Evolutionary conservation across 345 rosid genomes (phyloP).

Genomic region (Clausena lansium): DNA sequence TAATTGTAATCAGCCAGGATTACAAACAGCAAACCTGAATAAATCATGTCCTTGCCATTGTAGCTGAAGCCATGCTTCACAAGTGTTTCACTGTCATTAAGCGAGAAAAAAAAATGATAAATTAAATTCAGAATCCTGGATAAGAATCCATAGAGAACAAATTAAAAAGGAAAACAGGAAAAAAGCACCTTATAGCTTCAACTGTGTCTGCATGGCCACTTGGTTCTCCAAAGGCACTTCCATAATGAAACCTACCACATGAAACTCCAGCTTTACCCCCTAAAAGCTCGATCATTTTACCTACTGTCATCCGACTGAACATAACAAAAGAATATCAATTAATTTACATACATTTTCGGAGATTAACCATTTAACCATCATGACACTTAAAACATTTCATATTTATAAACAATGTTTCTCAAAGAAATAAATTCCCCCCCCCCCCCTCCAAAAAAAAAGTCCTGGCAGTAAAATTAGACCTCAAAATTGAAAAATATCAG

Average conservation of each 20-base stretch:
- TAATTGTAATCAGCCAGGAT: neutral
- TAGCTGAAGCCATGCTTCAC: slow-evolving; percentile 77
- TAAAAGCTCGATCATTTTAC: slow-evolving; percentile 98
- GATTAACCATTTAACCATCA: neutral
- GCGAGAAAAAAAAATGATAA: slow-evolving; percentile 8
- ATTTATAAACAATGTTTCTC: neutral
- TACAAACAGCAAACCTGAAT: slow-evolving; percentile 61
- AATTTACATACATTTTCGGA: neutral
- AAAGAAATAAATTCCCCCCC: neutral
- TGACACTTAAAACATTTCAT: neutral
- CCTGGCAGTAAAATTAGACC: neutral
- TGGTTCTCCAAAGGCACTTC: slow-evolving; percentile 96
- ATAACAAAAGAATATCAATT: slow-evolving; percentile 21
- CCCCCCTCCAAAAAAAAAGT: too few species aligned
- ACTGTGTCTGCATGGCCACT: slow-evolving; percentile 95
- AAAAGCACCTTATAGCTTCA: slow-evolving; percentile 64
- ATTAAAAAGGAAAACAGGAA: neutral
- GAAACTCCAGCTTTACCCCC: slow-evolving; percentile 96
- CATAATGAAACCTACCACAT: slow-evolving; percentile 82
- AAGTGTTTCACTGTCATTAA: slow-evolving; percentile 64
- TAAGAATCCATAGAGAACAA: neutral
- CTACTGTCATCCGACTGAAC: slow-evolving; percentile 94
- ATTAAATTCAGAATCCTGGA: neutral
- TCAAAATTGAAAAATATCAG: neutral
- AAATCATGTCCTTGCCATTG: slow-evolving; percentile 86